phyloP scores from a whole-genome alignment of 331 rosid genomes.

The Arachis monticola region DNA sequence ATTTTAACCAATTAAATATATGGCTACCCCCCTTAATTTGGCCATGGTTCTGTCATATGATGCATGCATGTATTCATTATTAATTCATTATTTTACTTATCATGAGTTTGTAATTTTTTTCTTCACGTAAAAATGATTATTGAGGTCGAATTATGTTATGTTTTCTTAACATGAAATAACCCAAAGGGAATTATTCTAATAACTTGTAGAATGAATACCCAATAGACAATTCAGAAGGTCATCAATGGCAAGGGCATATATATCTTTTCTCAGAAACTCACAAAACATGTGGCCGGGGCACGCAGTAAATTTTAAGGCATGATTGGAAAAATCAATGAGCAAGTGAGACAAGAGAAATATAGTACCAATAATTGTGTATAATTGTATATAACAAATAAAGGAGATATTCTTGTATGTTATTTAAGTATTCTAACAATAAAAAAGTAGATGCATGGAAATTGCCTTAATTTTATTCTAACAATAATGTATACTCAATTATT shows the following conservation, averaged over 20 bases:
- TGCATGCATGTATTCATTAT: not conserved
- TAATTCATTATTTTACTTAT: not conserved
- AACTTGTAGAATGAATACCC: not conserved
- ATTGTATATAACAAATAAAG: too few relatives aligned
- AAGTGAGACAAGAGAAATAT: slow-evolving; percentile 16
- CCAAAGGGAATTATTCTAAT: not conserved
- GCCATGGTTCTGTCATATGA: not conserved
- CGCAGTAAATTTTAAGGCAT: not conserved
- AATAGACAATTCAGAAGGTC: not conserved
- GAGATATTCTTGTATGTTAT: too few relatives aligned
- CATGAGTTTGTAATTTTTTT: not conserved
- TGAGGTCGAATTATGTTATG: not conserved
- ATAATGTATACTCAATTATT: not conserved
- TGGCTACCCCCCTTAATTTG: not conserved
- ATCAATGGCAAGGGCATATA: not conserved
- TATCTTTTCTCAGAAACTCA: slow-evolving; percentile 9
- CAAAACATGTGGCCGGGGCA: not conserved
- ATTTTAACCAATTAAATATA: slow-evolving; percentile 11
- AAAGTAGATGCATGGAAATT: too few relatives aligned
- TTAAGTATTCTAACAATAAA: too few relatives aligned
- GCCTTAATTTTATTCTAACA: too few relatives aligned
- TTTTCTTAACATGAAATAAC: not conserved
- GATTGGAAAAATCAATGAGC: not conserved
- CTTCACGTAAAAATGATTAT: not conserved
- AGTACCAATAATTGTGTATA: not conserved